Evolutionary conservation across 116 monocot genomes (phyloP), one percentile per base, ranked within the genome.

Genomic region (Iris pallida): DNA sequence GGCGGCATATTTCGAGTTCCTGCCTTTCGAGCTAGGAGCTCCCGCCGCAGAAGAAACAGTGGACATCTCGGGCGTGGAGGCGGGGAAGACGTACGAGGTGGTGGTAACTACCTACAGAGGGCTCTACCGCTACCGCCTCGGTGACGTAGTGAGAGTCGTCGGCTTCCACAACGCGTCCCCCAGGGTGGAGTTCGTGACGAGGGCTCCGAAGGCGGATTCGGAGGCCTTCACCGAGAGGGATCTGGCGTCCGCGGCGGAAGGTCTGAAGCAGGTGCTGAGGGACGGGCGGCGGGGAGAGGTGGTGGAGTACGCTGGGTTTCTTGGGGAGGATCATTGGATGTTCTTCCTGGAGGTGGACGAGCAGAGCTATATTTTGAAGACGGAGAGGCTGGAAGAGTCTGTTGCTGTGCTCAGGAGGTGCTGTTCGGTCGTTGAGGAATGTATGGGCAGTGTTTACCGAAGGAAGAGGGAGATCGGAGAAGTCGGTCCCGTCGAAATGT

Each of bases 1-100:
- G 2, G n/a, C 79, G 4, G 83, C 83, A 8, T 83, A 83, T 55
- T 83, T 83, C 18, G 83, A 83, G 59, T 83, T 83, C 60, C 59
- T 79, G 2, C 79, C 83, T 8, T 75, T 72, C 43, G 65, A 71
- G 0, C 1, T 66, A 1, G 75, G 19, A 16, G 19, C 49, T 4
- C 6, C 42, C 6, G 44, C 9, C 4, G 57, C 58, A 6, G 20
- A 57, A 30, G 45, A 45, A 7, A 18, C 68, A 0, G 76, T 83
- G 7, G 83, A 76, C 30, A 75, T 83, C 18, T 41, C 75, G 0
- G 71, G 75, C 10, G 72, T 79, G 42, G 64, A 83, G 64, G 48
- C 63, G 4, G 83, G 83, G 8, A 76, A 76, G 48, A 14, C 64
- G 53, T 83, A 83, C 19, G 83, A 83, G 63, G 46, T 83, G 51